phyloP scores from a whole-genome alignment of 306 rosid genomes.

The Arachis hypogaea region DNA sequence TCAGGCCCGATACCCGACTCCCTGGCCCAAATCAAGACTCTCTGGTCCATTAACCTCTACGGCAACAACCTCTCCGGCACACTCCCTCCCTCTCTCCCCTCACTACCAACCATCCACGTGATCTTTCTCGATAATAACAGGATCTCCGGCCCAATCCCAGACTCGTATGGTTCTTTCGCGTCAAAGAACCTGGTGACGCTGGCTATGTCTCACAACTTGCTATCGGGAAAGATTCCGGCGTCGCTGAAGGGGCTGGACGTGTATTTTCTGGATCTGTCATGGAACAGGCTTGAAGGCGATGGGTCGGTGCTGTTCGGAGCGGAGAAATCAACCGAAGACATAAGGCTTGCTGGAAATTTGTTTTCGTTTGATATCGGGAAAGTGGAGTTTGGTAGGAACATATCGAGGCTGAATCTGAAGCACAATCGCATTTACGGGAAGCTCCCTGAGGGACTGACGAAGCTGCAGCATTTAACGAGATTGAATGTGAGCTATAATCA shows the following conservation, averaged over 20 bases:
- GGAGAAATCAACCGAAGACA: not conserved
- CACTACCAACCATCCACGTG: not conserved
- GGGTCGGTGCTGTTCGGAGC: slow-evolving; percentile 24
- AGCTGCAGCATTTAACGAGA: not conserved
- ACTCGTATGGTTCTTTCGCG: not conserved
- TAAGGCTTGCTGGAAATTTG: not conserved
- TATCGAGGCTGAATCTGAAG: not conserved
- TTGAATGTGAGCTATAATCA: slow-evolving; percentile 25
- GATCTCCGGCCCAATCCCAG: not conserved
- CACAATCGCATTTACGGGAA: slow-evolving; percentile 3
- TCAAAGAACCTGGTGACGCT: not conserved
- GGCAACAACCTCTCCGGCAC: not conserved
- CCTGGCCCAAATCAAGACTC: not conserved
- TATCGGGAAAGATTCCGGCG: slow-evolving; percentile 6
- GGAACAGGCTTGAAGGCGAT: slow-evolving; percentile 5
- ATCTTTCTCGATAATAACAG: not conserved
- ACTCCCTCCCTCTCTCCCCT: not conserved
- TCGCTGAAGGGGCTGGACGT: not conserved
- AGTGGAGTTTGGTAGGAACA: not conserved
- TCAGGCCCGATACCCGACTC: not conserved
- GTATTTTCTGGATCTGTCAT: not conserved
- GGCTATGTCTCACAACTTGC: not conserved
- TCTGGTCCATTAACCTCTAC: not conserved
- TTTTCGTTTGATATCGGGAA: slow-evolving; percentile 15
- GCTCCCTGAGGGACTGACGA: not conserved